Conservation (phyloP, 2,329 filamentous ascomycete species). For the Thielaviopsis populi region DNA sequence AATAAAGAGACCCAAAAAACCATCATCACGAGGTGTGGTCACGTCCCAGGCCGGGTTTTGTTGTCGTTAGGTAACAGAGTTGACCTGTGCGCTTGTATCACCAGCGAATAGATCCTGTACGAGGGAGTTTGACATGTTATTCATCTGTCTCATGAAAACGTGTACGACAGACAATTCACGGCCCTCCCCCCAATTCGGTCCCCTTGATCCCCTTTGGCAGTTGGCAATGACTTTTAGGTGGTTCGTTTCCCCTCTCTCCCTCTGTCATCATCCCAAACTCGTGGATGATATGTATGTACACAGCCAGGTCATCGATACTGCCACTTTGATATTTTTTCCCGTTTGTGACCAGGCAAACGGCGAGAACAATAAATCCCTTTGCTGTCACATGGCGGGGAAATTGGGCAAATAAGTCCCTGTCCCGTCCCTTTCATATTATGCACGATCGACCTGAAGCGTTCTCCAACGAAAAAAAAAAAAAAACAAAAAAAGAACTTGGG, state of each 20-base stretch:
- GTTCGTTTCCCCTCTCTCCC: background rate
- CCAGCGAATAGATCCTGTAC: background rate
- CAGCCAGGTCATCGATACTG: background rate
- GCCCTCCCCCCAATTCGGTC: background rate
- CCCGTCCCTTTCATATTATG: background rate
- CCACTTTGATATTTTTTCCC: background rate
- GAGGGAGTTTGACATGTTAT: background rate
- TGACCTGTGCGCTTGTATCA: constrained; percentile 5
- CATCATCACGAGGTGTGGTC: background rate
- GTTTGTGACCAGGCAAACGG: background rate
- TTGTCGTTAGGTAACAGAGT: constrained; percentile 2
- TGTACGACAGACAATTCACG: background rate
- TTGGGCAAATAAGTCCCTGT: background rate
- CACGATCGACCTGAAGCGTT: background rate
- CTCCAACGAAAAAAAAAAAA: background rate
- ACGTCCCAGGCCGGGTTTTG: background rate
- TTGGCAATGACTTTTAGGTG: background rate
- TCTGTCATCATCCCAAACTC: background rate
- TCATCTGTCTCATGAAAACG: background rate
- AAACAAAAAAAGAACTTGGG: background rate
- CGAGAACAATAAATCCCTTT: background rate
- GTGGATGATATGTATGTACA: background rate
- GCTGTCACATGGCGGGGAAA: background rate
- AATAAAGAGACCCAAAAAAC: background rate
- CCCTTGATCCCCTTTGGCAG: background rate